These are phyloP conservation scores for Sarocladium brachiariae DNA, from an alignment of 2,329 filamentous ascomycete species.

Conservation along the genomic window DNA sequence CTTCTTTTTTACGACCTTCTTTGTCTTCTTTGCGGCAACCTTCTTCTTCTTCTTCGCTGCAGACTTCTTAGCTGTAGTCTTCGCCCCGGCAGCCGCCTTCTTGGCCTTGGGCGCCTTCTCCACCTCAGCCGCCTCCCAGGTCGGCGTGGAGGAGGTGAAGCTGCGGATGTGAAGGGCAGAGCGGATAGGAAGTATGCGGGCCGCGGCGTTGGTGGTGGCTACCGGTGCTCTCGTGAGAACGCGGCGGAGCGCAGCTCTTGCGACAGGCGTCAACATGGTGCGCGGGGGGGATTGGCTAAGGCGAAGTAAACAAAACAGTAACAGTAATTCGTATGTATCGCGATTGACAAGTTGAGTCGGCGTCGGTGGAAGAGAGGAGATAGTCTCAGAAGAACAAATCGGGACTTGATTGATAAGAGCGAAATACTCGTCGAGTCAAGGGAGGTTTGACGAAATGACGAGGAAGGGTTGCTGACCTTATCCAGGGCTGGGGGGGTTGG, in stretches of 20 bases:
- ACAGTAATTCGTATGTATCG: too few relatives aligned
- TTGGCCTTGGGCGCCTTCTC: slow-evolving; percentile 9
- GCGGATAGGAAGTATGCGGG: slow-evolving; percentile 18
- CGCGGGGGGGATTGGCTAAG: too few relatives aligned
- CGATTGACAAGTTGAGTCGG: not conserved
- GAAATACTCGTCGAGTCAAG: not conserved
- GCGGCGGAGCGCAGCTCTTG: slow-evolving; percentile 31
- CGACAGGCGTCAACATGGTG: slow-evolving; percentile 35
- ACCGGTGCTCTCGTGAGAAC: slow-evolving; percentile 18
- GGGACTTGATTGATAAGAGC: not conserved
- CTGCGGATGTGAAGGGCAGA: slow-evolving; percentile 19
- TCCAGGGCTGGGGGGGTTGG: not conserved
- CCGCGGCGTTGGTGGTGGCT: slow-evolving; percentile 13
- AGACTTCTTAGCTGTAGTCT: slow-evolving; percentile 18
- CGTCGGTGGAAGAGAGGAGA: not conserved
- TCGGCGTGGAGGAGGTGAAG: slow-evolving; percentile 22
- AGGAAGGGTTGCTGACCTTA: slow-evolving; percentile 7
- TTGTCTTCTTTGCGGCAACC: slow-evolving; percentile 15
- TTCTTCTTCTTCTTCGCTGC: slow-evolving; percentile 17
- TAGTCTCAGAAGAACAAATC: not conserved
- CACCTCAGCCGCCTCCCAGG: slow-evolving; percentile 10
- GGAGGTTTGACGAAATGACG: not conserved
- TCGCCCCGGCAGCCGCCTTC: slow-evolving; percentile 15
- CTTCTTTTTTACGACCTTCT: slow-evolving; percentile 20
- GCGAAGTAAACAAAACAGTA: slow-evolving; percentile 8